A percentile compares a stretch with the other conserved stretches of the same genome.
These are phyloP conservation scores for Collariella sp. DNA, from an alignment of 495 filamentous ascomycete species.

Conservation along the genomic window DNA sequence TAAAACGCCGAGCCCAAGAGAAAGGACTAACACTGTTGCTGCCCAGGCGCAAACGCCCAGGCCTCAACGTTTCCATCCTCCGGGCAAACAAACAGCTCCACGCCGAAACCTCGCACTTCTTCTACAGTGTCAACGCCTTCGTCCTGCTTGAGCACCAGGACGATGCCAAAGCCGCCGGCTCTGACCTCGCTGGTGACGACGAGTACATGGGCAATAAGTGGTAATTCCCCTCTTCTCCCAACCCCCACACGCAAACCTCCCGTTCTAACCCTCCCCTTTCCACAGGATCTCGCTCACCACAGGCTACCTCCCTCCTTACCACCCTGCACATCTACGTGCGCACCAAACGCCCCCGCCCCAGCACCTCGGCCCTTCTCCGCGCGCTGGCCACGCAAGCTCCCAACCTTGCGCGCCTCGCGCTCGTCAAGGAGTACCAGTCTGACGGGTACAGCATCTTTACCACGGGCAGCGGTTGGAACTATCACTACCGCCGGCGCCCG, in stretches of 20 bases:
- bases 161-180: too few relatives aligned
- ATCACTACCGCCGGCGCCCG: too few relatives aligned
- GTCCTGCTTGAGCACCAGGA: slow-evolving; percentile 11
- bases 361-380: slow-evolving; percentile 4
- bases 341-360: slow-evolving; percentile 5
- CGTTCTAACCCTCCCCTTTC: not conserved
- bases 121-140: slow-evolving; percentile 19
- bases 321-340: slow-evolving; percentile 9
- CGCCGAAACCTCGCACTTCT: slow-evolving; percentile 9
- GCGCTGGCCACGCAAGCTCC: not conserved
- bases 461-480: too few relatives aligned
- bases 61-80: slow-evolving; percentile 5
- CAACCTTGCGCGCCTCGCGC: slow-evolving; percentile 6
- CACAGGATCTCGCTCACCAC: not conserved
- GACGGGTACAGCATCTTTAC: too few relatives aligned
- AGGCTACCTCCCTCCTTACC: not conserved
- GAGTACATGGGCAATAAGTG: too few relatives aligned
- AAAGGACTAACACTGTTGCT: not conserved
- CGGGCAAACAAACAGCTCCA: slow-evolving; percentile 5
- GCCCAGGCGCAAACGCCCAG: not conserved
- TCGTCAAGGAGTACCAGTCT: too few relatives aligned
- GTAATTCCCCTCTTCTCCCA: too few relatives aligned
- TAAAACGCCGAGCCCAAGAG: too few relatives aligned
- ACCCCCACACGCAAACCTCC: slow-evolving; percentile 8
- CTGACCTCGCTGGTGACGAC: too few relatives aligned